Evolutionary conservation across 1,284 basidiomycete genomes (phyloP).

Genomic region (Pyrrhoderma lamaoense): DNA sequence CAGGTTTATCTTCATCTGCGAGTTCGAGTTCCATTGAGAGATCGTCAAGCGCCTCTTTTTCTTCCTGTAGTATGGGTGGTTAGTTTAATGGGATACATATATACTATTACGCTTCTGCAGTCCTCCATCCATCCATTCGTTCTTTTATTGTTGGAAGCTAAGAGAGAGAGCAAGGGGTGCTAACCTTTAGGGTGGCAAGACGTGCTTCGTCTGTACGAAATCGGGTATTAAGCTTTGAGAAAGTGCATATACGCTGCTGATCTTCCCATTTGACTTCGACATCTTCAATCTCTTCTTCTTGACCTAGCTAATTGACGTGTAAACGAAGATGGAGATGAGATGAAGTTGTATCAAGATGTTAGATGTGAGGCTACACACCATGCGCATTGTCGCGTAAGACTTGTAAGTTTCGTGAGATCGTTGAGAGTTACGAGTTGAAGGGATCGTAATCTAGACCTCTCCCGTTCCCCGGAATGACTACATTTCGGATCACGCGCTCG

Average conservation of each 20-base stretch:
- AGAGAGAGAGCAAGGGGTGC: slow-evolving; percentile 4
- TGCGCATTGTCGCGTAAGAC: background rate
- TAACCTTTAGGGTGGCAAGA: slow-evolving; percentile 65
- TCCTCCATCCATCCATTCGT: no score
- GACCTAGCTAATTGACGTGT: slow-evolving; percentile 42
- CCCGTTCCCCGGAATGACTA: no score
- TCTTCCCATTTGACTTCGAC: slow-evolving; percentile 95
- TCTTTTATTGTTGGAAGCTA: no score
- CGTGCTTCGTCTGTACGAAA: slow-evolving; percentile 67
- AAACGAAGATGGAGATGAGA: background rate
- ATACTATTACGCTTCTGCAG: no score
- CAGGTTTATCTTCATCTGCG: slow-evolving; percentile 73
- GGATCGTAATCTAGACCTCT: no score
- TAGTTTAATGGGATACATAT: no score
- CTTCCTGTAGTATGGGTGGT: no score
- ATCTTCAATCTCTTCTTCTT: slow-evolving; percentile 76
- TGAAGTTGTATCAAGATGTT: background rate
- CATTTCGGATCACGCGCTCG: no score
- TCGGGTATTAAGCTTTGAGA: slow-evolving; percentile 86
- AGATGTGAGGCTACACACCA: background rate
- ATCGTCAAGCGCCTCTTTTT: slow-evolving; percentile 91
- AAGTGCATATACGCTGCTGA: slow-evolving; percentile 87
- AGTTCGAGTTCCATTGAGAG: slow-evolving; percentile 84
- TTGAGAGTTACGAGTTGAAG: no score
- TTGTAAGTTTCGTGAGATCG: no score